Conservation (phyloP, 768 basidiomycete genomes). For the Pulveroboletus ravenelii region DNA sequence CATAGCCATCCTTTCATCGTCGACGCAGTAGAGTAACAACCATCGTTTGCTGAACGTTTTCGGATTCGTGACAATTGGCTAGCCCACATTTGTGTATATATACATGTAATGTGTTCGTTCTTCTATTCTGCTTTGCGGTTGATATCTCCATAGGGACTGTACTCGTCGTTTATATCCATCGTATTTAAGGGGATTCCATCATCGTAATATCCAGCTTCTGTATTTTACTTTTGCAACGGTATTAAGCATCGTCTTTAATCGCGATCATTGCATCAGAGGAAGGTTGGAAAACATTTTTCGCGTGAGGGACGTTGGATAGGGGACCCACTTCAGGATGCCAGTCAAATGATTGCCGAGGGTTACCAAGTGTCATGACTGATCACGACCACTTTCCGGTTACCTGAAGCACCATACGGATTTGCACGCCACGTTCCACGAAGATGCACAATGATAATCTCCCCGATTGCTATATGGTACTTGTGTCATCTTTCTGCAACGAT, state of each 20-base stretch:
- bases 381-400: too few relatives aligned
- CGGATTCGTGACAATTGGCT: not conserved
- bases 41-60: conserved; percentile 2
- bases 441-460: too few relatives aligned
- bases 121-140: not conserved
- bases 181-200: conserved; percentile 2
- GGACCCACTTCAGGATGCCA: too few relatives aligned
- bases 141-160: conserved; percentile 9
- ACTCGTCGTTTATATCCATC: conserved; percentile 10
- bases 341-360: too few relatives aligned
- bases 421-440: too few relatives aligned
- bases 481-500: too few relatives aligned
- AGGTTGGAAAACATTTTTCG: not conserved
- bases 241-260: not conserved
- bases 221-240: conserved; percentile 14
- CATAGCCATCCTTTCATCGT: not conserved
- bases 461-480: too few relatives aligned
- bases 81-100: not conserved
- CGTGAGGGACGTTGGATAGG: not conserved
- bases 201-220: conserved; percentile 21
- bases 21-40: not conserved
- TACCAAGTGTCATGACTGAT: too few relatives aligned
- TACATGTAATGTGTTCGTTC: not conserved
- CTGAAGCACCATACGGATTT: too few relatives aligned
- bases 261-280: not conserved